phyloP scores from a whole-genome alignment of 495 filamentous ascomycete species.

The Penicillium taxi region DNA sequence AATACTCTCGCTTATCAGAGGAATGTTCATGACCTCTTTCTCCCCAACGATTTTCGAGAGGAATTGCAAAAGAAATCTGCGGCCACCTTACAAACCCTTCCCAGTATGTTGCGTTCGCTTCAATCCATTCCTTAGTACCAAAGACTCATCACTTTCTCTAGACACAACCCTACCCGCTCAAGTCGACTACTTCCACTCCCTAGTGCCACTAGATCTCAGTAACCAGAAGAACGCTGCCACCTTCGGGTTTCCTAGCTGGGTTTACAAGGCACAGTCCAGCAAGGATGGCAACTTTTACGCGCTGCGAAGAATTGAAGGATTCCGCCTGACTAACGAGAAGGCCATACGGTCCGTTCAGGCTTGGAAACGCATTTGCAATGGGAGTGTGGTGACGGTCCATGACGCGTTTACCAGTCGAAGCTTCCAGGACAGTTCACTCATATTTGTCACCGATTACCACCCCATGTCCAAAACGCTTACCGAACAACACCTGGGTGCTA shows the following conservation, averaged over 20 bases:
- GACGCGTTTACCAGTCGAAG: conserved; percentile 88
- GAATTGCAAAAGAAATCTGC: conserved; percentile 84
- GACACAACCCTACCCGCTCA: conserved; percentile 62
- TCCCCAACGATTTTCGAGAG: conserved; percentile 74
- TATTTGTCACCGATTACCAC: conserved; percentile 90
- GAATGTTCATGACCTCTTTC: conserved; percentile 80
- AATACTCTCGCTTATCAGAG: conserved; percentile 75
- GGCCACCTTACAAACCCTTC: conserved; percentile 73
- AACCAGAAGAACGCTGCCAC: conserved; percentile 64
- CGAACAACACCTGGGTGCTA: conserved; percentile 67
- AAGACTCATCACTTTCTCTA: conserved; percentile 9
- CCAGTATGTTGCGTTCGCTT: conserved; percentile 48
- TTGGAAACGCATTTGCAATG: conserved; percentile 84
- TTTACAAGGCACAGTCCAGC: conserved; percentile 88
- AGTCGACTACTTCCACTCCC: conserved; percentile 80
- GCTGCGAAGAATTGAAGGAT: conserved; percentile 77
- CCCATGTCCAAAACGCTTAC: conserved; percentile 83
- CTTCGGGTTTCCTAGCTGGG: conserved; percentile 83
- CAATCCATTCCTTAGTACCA: too few relatives aligned
- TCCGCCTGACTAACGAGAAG: conserved; percentile 77
- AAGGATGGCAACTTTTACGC: conserved; percentile 81
- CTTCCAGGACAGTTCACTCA: conserved; percentile 90
- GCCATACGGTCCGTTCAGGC: conserved; percentile 76
- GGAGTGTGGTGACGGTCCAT: conserved; percentile 76
- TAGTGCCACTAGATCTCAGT: conserved; percentile 81